A percentile compares a stretch with the other conserved stretches of the same genome.
These are phyloP conservation scores for Pseudogymnoascus sp. DNA, from an alignment of 2,329 filamentous ascomycete genomes.

Conservation along the genomic window DNA sequence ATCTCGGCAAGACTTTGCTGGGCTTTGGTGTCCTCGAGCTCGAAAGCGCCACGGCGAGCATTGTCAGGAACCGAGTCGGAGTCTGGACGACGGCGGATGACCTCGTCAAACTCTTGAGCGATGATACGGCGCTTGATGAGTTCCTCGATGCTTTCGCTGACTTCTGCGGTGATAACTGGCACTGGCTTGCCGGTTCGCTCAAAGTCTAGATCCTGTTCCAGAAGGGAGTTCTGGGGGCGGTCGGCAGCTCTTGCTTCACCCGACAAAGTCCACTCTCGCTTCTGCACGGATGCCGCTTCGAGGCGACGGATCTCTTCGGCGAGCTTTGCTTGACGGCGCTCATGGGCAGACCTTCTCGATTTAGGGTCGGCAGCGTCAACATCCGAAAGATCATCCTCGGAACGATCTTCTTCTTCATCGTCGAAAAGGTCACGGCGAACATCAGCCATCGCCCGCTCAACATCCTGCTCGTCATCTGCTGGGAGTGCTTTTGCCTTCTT, in stretches of 20 bases:
- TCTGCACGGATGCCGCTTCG: slow-evolving; percentile 81
- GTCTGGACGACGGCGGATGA: slow-evolving; percentile 74
- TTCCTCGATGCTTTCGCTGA: slow-evolving; percentile 85
- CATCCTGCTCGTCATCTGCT: slow-evolving; percentile 55
- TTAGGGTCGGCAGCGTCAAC: slow-evolving; percentile 63
- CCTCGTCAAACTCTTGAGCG: slow-evolving; percentile 85
- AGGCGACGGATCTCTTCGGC: slow-evolving; percentile 86
- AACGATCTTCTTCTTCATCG: slow-evolving; percentile 60
- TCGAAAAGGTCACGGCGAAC: slow-evolving; percentile 89
- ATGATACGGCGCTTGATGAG: slow-evolving; percentile 92
- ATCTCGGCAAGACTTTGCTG: slow-evolving; percentile 82
- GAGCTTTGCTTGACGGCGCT: slow-evolving; percentile 78
- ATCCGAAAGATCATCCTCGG: slow-evolving; percentile 58
- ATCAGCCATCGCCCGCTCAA: slow-evolving; percentile 77
- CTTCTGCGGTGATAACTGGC: slow-evolving; percentile 84
- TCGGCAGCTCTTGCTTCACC: slow-evolving; percentile 81
- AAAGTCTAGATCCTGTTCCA: slow-evolving; percentile 93
- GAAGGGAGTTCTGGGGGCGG: slow-evolving; percentile 81
- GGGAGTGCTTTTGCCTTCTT: slow-evolving; percentile 36
- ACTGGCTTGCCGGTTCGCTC: slow-evolving; percentile 93
- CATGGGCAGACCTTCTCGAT: slow-evolving; percentile 75
- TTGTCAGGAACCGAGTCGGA: slow-evolving; percentile 55
- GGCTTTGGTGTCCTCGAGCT: slow-evolving; percentile 82
- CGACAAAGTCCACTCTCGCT: slow-evolving; percentile 82
- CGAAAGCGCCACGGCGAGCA: slow-evolving; percentile 59